These are phyloP conservation scores for Curvularia eragrostidis DNA, from an alignment of 2,329 filamentous ascomycete genomes.

Conservation along the genomic window DNA sequence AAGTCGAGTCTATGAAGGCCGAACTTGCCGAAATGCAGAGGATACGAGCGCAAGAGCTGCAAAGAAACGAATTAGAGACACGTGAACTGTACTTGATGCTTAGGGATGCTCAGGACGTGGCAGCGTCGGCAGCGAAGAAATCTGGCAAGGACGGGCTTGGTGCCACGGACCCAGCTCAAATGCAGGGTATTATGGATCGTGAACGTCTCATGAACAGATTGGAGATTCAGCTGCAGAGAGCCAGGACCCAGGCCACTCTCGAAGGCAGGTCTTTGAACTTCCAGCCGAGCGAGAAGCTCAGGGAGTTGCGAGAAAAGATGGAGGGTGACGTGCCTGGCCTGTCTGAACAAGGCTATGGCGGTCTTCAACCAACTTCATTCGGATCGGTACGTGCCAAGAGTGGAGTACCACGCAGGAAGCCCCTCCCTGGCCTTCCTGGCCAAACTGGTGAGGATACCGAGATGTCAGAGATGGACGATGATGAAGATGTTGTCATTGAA, in stretches of 20 bases:
- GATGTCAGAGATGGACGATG: slow-evolving; percentile 50
- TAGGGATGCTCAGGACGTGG: slow-evolving; percentile 93
- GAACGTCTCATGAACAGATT: slow-evolving; percentile 91
- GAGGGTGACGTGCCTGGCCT: slow-evolving; percentile 65
- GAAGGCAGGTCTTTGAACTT: slow-evolving; percentile 88
- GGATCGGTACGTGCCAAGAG: slow-evolving; percentile 53
- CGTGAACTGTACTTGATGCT: slow-evolving; percentile 98
- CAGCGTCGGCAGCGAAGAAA: slow-evolving; percentile 81
- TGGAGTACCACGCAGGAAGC: slow-evolving; percentile 49
- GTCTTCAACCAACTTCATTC: slow-evolving; percentile 75
- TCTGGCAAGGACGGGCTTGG: slow-evolving; percentile 59
- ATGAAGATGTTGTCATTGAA: slow-evolving; percentile 70
- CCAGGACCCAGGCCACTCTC: slow-evolving; percentile 97
- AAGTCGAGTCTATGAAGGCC: slow-evolving; percentile 85
- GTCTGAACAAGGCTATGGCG: slow-evolving; percentile 48
- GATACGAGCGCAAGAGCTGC: slow-evolving; percentile 85
- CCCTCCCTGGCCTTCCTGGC: slow-evolving; percentile 42
- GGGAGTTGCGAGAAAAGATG: slow-evolving; percentile 94
- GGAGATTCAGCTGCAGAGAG: slow-evolving; percentile 92
- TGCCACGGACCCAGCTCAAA: slow-evolving; percentile 73
- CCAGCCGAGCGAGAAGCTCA: slow-evolving; percentile 88
- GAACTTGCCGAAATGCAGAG: slow-evolving; percentile 88
- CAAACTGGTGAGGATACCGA: slow-evolving; percentile 49
- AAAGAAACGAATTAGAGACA: slow-evolving; percentile 94
- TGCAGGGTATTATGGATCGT: slow-evolving; percentile 92